Base-by-base conservation (phyloP, 805 yeast species). In the Torulaspora delbrueckii region DNA sequence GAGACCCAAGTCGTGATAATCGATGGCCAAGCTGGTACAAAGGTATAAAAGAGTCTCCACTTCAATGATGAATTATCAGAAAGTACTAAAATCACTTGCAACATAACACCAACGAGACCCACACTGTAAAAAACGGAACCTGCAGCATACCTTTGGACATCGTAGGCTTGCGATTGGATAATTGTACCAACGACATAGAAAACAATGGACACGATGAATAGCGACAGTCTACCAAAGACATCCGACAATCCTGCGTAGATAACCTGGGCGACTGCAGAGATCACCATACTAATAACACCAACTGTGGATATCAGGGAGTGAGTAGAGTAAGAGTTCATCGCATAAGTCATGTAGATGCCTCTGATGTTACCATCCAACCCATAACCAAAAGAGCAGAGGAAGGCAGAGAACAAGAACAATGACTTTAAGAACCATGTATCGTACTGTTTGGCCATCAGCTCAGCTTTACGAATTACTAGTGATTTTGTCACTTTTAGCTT, bases 1-100 rank as follows among this genome's bases (percentile, higher is more conserved):
- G 79, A 65, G 42, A 81, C 70, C 89, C 89, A 84, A 16, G 89
- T 80, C 59, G 81, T 84, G 60, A 84, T 79, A 51, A 83, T 74
- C 54, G 77, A 80, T 1, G 88, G 88, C 43, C 77, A 66, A 3
- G 85, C 81, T 3, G 87, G 85, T 36, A 81, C 65, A 51, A 79
- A 78, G 5, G 83, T 73, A 48, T 72, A 74, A 23, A 76, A 66
- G 48, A 82, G 72, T 65, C 89, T 76, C 80, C 85, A 80, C 53
- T 80, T 79, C 55, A 82, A 70, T 50, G 71, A 72, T 9, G 87
- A 78, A 58, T 79, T 71, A 64, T 83, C 90, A 7, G 83, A 77
- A 45, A 77, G 69, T 37, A 81, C 59, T 25, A 82, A 67, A 55
- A 78, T 80, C 42, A 81, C 58, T 40, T 79, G 62, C 45, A 82